These are phyloP conservation scores for Nemania diffusa DNA, from an alignment of 2,329 filamentous ascomycete species.

Conservation along the genomic window DNA sequence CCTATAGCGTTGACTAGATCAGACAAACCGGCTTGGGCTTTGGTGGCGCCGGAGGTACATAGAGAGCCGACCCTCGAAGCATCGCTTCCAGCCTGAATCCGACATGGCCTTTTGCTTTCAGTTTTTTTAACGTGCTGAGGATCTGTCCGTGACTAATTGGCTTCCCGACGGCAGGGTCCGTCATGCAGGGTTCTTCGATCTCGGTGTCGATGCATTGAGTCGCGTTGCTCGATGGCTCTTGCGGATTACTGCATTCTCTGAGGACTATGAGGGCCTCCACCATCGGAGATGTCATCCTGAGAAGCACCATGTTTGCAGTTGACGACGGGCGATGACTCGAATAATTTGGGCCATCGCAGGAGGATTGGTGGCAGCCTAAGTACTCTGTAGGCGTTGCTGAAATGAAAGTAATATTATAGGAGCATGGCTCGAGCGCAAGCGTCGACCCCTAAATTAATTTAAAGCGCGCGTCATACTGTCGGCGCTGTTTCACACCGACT, in stretches of 20 bases:
- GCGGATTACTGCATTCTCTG: slow-evolving; percentile 36
- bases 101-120: slow-evolving; percentile 53
- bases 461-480: slow-evolving; percentile 14
- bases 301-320: slow-evolving; percentile 71
- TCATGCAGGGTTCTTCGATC: slow-evolving; percentile 61
- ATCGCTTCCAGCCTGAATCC: slow-evolving; percentile 72
- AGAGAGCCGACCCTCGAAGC: slow-evolving; percentile 76
- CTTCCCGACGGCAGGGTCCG: slow-evolving; percentile 65
- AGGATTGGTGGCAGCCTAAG: neutral
- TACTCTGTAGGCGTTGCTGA: neutral
- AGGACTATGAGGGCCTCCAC: slow-evolving; percentile 67
- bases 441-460: slow-evolving; percentile 4
- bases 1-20: neutral
- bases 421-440: slow-evolving; percentile 29
- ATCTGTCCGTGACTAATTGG: slow-evolving; percentile 79
- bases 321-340: slow-evolving; percentile 22
- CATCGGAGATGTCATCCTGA: slow-evolving; percentile 78
- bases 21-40: slow-evolving; percentile 78
- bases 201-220: slow-evolving; percentile 32
- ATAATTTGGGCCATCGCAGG: slow-evolving; percentile 10
- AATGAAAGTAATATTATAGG: neutral
- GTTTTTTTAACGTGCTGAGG: slow-evolving; percentile 66
- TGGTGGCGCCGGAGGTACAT: slow-evolving; percentile 80
- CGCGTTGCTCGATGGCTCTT: slow-evolving; percentile 19
- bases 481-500: slow-evolving; percentile 8